Base-by-base conservation (phyloP, 805 yeast species). In the Millerago galiae region DNA sequence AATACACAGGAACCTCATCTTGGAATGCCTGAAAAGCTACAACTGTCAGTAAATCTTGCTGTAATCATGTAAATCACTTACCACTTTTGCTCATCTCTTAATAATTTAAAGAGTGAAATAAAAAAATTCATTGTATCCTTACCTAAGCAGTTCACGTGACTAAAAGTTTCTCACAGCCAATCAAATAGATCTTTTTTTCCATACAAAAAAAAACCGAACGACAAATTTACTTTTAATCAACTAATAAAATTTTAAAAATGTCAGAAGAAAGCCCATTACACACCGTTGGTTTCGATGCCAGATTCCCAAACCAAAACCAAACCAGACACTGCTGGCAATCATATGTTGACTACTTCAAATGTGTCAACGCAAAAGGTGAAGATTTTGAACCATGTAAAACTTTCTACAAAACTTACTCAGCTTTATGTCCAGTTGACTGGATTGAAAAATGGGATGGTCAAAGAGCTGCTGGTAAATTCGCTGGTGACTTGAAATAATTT, bases 271-370 rank as follows among this genome's bases (percentile, higher is more conserved):
- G 69, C 55, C 74, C 75, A 55, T 64, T 77, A 54, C 75, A 70
- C 57, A 80, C 83, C 45, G 81, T 79, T 61, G 84, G 83, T 48
- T 84, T 84, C 72, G 95, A 86, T 68, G 83, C 95, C 61, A 83
- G 96, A 69, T 90, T 90, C 81, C 98, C 99, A 55, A 80, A 88
- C 75, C 90, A 81, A 69, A 91, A 91, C 81, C 99, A 91, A 72
- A 87, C 97, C 60, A 89, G 84, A 74, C 96, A 91, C 77, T 93
- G 98, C 77, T 95, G 91, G 81, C 97, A 91, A 74, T 77, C 91
- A 57, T 93, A 91, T 74, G 88, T 93, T 61, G 99, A 93, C 71
- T 93, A 91, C 81, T 93, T 85, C 83, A 90, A 89, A 70, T 93
- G 99, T 75, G 79, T 93, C 65, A 84, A 81, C 61, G 88, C 90